Base-by-base conservation (phyloP, 163 green algal genomes). In the Prototheca cutis region DNA sequence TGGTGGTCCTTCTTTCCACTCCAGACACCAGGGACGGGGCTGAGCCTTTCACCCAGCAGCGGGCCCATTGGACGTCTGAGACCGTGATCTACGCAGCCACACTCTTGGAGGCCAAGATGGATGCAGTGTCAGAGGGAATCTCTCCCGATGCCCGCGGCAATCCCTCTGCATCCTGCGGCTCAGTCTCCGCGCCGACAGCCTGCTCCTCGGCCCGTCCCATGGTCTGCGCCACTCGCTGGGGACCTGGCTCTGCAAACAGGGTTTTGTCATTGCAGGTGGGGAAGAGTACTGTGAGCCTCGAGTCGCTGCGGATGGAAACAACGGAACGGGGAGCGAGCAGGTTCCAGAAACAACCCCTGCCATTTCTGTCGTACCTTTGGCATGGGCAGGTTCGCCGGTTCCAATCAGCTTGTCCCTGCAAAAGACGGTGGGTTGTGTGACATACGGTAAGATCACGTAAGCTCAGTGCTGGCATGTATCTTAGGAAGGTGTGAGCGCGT, bases 81-180 rank as follows among this genome's bases (percentile, higher is more conserved):
- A 23, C 42, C 18, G 13, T 25, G 0, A 51, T 21, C 17, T 51
- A 17, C 10, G 36, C 42, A 8, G 18, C 10, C 42, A 51, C 18
- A 23, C 10, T 23, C 42, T 51, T 51, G 42, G 42, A 8, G 10
- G 13, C 13, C 36, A 45, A 15, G 18, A 27, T 17, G 10, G 42
- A 27, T 21, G 23, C 18, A 23, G 57, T 63, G 31, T 28, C 24
- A 24, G 21, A 53, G 29, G 57, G 57, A 25, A 63, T 57, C 31
- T 48, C 57, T 18, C 57, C 57, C 31, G 28, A 36, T 6, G 57
- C 33, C 13, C 6, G n/a, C 23, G 17, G n/a, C 19, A 18, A 21
- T 63, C 57, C 21, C 29, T 6, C 5, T 17, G 15, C 31, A 21
- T 63, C n/a, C n/a, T 25, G 23, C 30, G 32, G 19, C 21, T 63